Evolutionary conservation across 2,329 filamentous ascomycete genomes (phyloP).

Genomic region (Epichloe amarillans): DNA sequence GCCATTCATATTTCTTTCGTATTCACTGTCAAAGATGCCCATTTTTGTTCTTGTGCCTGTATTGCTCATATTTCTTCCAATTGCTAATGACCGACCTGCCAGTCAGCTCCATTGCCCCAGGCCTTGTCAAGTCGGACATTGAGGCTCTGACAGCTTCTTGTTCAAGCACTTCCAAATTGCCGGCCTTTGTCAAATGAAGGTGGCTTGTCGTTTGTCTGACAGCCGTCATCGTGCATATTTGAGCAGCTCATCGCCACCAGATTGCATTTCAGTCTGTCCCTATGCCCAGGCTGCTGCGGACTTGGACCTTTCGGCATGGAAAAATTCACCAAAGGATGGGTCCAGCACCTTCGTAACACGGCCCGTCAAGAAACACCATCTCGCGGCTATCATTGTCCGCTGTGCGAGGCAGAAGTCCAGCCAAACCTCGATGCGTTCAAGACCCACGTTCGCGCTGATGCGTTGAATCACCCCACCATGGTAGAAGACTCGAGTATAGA

Average conservation of each 20-base stretch:
- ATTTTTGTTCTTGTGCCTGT: neutral
- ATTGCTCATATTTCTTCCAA: neutral
- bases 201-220: neutral
- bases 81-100: neutral
- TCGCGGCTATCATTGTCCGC: conserved; percentile 9
- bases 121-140: neutral
- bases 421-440: conserved; percentile 15
- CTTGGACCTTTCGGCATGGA: conserved; percentile 3
- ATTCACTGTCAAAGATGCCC: neutral
- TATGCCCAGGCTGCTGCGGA: neutral
- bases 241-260: neutral
- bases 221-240: neutral
- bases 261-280: neutral
- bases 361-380: conserved; percentile 10
- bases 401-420: conserved; percentile 14
- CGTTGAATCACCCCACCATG: conserved; percentile 10
- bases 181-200: neutral
- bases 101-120: neutral
- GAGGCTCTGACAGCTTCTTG: neutral
- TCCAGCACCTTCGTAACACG: conserved; percentile 12
- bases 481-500: conserved; percentile 14
- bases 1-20: neutral
- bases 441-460: conserved; percentile 11
- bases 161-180: neutral
- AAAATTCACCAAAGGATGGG: conserved; percentile 11